A percentile compares a stretch with the other conserved stretches of the same genome.
Evolutionary conservation across 495 filamentous ascomycete genomes (phyloP).

Genomic region (Entonaema liquescens): DNA sequence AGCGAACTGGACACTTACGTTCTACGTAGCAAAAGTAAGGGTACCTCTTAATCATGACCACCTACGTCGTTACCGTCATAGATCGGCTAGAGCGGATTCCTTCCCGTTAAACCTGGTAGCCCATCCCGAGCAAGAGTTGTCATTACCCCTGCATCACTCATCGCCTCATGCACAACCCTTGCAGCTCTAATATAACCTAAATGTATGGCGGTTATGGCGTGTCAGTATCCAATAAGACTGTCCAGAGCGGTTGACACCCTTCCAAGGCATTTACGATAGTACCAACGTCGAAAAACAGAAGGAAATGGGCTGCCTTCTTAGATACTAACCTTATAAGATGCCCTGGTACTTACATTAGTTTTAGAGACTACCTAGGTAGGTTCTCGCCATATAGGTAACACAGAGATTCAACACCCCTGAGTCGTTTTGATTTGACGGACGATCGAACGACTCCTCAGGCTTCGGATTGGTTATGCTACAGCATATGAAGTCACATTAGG

Average conservation of each 20-base stretch:
- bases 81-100: slow-evolving; percentile 34
- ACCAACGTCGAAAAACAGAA: slow-evolving; percentile 20
- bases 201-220: slow-evolving; percentile 32
- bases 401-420: slow-evolving; percentile 1
- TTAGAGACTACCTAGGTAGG: slow-evolving; percentile 3
- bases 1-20: neutral
- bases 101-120: slow-evolving; percentile 32
- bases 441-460: neutral
- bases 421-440: slow-evolving; percentile 14
- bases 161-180: slow-evolving; percentile 29
- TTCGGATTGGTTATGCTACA: slow-evolving; percentile 19
- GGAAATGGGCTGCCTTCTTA: slow-evolving; percentile 8
- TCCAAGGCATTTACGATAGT: slow-evolving; percentile 18
- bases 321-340: slow-evolving; percentile 15
- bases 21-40: neutral
- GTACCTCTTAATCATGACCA: neutral
- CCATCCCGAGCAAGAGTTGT: slow-evolving; percentile 19
- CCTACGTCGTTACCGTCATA: slow-evolving; percentile 27
- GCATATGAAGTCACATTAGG: slow-evolving; percentile 34
- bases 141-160: slow-evolving; percentile 27
- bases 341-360: neutral
- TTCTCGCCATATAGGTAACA: slow-evolving; percentile 17
- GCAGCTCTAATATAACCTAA: slow-evolving; percentile 20
- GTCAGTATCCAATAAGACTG: slow-evolving; percentile 21
- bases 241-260: slow-evolving; percentile 11